phyloP scores from a whole-genome alignment of 352 stramenopile species.

The Globisporangium abappressorium region DNA sequence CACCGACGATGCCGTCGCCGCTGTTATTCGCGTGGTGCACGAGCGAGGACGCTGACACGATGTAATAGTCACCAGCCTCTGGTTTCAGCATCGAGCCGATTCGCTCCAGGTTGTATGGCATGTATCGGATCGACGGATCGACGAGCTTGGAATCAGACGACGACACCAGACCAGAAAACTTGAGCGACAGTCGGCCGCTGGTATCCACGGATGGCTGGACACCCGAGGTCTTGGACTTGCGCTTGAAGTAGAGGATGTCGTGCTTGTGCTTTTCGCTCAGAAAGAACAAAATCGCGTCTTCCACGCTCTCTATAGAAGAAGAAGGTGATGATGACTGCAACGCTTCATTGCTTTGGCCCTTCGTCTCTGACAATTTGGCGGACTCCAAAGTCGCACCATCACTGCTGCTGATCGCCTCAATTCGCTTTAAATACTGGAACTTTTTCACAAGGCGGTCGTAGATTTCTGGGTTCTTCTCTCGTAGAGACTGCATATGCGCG shows the following conservation, averaged over 20 bases:
- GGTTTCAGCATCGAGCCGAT: slow-evolving; percentile 28
- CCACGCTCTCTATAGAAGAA: slow-evolving; percentile 12
- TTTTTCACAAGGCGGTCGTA: slow-evolving; percentile 34
- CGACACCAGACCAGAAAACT: slow-evolving; percentile 21
- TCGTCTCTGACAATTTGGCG: background rate
- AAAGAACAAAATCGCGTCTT: slow-evolving; percentile 74
- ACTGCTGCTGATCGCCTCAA: background rate
- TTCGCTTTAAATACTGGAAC: slow-evolving; percentile 25
- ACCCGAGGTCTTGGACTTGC: slow-evolving; percentile 15
- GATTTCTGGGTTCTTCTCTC: slow-evolving; percentile 33
- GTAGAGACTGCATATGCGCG: slow-evolving; percentile 27
- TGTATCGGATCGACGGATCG: slow-evolving; percentile 25
- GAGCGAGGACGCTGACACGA: slow-evolving; percentile 57
- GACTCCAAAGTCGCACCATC: background rate
- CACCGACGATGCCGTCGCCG: slow-evolving; percentile 33
- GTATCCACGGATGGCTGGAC: slow-evolving; percentile 7
- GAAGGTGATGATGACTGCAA: background rate
- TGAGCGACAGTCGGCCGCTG: slow-evolving; percentile 25
- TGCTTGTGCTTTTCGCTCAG: slow-evolving; percentile 63
- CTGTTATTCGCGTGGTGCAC: slow-evolving; percentile 53
- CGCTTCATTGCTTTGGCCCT: background rate
- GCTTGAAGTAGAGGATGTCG: slow-evolving; percentile 69
- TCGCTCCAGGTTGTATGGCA: slow-evolving; percentile 62
- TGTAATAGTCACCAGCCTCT: slow-evolving; percentile 55
- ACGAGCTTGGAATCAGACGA: background rate